A percentile compares a stretch with the other conserved stretches of the same genome.
phyloP scores from a whole-genome alignment of 225 moss, liverwort and hornwort species.

The Asterella californica region DNA sequence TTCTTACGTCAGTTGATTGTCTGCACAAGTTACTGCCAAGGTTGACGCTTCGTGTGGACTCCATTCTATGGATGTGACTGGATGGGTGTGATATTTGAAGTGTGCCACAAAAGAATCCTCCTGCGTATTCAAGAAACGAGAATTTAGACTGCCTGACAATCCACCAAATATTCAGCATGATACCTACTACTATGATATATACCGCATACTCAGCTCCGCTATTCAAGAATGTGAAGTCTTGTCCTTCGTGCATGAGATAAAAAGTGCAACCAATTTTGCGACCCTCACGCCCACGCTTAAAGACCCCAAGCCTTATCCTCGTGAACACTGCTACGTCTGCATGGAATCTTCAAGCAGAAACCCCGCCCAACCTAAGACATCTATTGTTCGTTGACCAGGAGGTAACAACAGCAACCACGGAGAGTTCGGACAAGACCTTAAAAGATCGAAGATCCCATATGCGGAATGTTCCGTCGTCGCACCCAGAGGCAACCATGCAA shows the following conservation, averaged over 20 bases:
- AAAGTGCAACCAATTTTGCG: too few species aligned
- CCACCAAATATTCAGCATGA: not conserved
- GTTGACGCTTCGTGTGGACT: constrained; percentile 86
- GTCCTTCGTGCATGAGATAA: too few species aligned
- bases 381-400: too few species aligned
- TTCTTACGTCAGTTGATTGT: constrained; percentile 83
- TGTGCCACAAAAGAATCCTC: constrained; percentile 82
- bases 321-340: too few species aligned
- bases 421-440: constrained; percentile 37
- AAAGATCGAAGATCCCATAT: constrained; percentile 95
- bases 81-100: constrained; percentile 82
- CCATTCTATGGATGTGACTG: constrained; percentile 96
- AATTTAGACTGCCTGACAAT: not conserved
- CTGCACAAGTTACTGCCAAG: constrained; percentile 66
- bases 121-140: constrained; percentile 7
- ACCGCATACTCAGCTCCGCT: too few species aligned
- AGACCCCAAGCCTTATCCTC: too few species aligned
- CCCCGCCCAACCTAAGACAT: too few species aligned
- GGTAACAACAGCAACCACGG: not conserved
- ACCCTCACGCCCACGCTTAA: too few species aligned
- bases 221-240: too few species aligned
- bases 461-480: constrained; percentile 93
- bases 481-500: constrained; percentile 94
- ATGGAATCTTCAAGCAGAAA: too few species aligned
- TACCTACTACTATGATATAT: not conserved